Conservation (phyloP, 2,329 filamentous ascomycete species). For the Pezicula carpinea region DNA sequence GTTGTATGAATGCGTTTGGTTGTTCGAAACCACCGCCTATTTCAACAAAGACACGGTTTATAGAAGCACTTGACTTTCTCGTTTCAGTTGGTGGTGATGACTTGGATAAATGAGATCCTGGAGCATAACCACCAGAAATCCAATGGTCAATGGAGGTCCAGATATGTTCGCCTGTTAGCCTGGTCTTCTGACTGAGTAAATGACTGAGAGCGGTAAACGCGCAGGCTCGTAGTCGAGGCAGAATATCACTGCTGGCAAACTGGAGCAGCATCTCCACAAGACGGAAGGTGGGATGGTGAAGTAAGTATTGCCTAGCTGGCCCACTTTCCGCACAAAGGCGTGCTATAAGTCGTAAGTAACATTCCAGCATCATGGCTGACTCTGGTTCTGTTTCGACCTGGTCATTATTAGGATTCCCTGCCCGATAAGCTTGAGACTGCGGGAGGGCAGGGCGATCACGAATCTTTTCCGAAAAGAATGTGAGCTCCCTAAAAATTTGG, state of each 20-base stretch:
- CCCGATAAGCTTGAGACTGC: constrained; percentile 49
- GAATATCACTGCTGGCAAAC: constrained; percentile 72
- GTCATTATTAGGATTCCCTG: constrained; percentile 57
- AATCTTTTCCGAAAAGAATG: constrained; percentile 76
- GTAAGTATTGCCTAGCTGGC: constrained; percentile 67
- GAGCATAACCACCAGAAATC: constrained; percentile 58
- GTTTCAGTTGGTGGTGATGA: constrained; percentile 20
- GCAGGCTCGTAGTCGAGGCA: constrained; percentile 73
- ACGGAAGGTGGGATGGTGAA: constrained; percentile 60
- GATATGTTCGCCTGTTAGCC: constrained; percentile 63
- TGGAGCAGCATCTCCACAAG: constrained; percentile 72
- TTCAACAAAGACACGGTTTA: constrained; percentile 66
- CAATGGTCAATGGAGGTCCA: constrained; percentile 80
- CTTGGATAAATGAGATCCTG: constrained; percentile 36
- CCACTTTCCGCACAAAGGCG: constrained; percentile 75
- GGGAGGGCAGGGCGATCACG: constrained; percentile 62
- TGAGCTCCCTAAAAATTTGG: constrained; percentile 87
- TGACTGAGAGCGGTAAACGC: constrained; percentile 76
- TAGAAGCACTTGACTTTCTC: constrained; percentile 31
- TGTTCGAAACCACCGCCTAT: constrained; percentile 80
- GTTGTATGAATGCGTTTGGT: constrained; percentile 74
- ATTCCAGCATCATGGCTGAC: constrained; percentile 93
- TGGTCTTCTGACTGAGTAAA: constrained; percentile 69
- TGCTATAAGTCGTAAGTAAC: constrained; percentile 82
- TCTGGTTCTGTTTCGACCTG: constrained; percentile 82